Conservation (phyloP, 2,329 filamentous ascomycete species). For the Penicillium italicum region DNA sequence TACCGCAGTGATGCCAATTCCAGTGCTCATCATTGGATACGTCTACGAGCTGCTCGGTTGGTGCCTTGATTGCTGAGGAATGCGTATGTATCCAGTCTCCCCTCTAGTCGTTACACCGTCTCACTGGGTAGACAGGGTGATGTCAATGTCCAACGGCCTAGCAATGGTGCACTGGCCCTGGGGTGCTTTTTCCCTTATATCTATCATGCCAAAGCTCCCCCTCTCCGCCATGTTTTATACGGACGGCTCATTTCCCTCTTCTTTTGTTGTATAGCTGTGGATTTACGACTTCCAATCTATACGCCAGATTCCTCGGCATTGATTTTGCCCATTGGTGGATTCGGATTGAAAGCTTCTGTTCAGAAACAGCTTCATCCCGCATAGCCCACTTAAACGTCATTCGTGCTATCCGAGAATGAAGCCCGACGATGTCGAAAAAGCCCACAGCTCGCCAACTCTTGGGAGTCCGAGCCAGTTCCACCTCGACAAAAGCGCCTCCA, state of each 20-base stretch:
- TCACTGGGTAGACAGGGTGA: conserved; percentile 3
- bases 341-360: not conserved
- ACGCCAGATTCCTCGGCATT: not conserved
- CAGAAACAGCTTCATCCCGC: not conserved
- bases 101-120: conserved; percentile 5
- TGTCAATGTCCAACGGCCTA: not conserved
- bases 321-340: not conserved
- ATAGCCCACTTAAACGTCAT: not conserved
- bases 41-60: not conserved
- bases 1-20: not conserved
- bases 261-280: not conserved
- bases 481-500: conserved; percentile 16
- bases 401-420: conserved; percentile 11
- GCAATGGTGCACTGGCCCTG: conserved; percentile 3
- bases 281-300: not conserved
- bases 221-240: not conserved
- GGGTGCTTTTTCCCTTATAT: conserved; percentile 13
- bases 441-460: conserved; percentile 22
- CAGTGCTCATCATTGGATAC: not conserved
- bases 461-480: conserved; percentile 24
- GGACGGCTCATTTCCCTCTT: not conserved
- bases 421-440: conserved; percentile 28
- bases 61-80: conserved; percentile 12
- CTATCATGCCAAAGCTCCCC: conserved; percentile 16
- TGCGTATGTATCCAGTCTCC: not conserved